Conservation (phyloP, 2,329 filamentous ascomycete species). For the Hypocrella siamensis region DNA sequence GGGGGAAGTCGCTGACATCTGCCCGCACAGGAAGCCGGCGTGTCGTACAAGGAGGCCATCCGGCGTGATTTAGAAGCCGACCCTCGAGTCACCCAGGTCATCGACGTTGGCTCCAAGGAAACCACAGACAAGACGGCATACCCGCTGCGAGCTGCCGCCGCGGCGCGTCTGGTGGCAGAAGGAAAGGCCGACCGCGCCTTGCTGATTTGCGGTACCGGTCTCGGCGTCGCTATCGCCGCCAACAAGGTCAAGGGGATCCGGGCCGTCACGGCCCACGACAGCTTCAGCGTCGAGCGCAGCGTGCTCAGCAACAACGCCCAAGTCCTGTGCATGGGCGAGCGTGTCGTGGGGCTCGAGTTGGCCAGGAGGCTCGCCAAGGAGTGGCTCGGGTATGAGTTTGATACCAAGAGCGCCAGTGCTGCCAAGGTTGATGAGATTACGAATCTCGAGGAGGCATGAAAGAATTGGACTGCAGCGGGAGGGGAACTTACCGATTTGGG, state of each 20-base stretch:
- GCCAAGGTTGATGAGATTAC: conserved; percentile 28
- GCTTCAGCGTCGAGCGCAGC: conserved; percentile 67
- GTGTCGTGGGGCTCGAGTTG: conserved; percentile 68
- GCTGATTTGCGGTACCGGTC: conserved; percentile 71
- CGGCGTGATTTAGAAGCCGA: conserved; percentile 55
- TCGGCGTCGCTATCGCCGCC: conserved; percentile 76
- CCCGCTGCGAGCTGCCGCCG: conserved; percentile 61
- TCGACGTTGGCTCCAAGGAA: conserved; percentile 58
- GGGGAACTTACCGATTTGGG: not conserved
- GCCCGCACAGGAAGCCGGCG: conserved; percentile 46
- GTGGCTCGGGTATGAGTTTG: conserved; percentile 76
- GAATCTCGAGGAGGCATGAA: conserved; percentile 16
- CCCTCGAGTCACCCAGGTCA: conserved; percentile 48
- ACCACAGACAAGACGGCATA: conserved; percentile 64
- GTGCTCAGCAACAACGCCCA: conserved; percentile 77
- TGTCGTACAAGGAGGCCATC: conserved; percentile 64
- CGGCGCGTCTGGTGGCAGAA: conserved; percentile 44
- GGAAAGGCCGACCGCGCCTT: conserved; percentile 63
- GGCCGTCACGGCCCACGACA: conserved; percentile 81
- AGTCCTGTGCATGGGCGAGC: conserved; percentile 73
- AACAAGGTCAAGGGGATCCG: conserved; percentile 77
- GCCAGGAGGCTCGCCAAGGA: conserved; percentile 63
- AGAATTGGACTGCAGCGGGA: not conserved
- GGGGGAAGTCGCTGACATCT: not conserved
- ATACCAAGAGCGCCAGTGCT: conserved; percentile 34